phyloP scores from a whole-genome alignment of 106 monocot genomes.

The Phalaenopsis aphrodite region DNA sequence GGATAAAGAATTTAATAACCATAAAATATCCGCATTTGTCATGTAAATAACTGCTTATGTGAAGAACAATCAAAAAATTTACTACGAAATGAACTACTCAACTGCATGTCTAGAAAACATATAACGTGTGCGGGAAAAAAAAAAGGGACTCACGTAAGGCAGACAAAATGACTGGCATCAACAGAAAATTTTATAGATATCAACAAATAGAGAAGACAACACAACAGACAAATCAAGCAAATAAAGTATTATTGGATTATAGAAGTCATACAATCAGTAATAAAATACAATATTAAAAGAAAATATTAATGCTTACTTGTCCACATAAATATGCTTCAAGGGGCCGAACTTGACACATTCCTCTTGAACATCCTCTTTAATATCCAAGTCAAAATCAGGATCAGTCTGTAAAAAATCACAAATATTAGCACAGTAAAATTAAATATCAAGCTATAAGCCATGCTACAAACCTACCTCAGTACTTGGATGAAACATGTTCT shows the following conservation, averaged over 20 bases:
- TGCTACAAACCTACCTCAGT: slow-evolving; percentile 22
- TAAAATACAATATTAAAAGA: neutral
- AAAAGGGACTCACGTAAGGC: no score
- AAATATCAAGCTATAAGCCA: neutral
- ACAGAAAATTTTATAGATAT: neutral
- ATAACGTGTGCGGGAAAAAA: no score
- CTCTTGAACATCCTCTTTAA: slow-evolving; percentile 26
- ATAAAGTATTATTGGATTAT: neutral
- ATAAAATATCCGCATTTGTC: no score
- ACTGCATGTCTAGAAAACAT: no score
- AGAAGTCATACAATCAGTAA: neutral
- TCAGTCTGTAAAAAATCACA: slow-evolving; percentile 14
- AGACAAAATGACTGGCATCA: neutral
- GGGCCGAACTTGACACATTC: slow-evolving; percentile 28
- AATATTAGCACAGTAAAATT: neutral
- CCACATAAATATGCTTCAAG: slow-evolving; percentile 27
- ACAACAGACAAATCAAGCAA: neutral
- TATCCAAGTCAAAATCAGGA: slow-evolving; percentile 33
- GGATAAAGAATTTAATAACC: no score
- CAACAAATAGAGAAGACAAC: neutral
- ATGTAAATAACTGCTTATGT: no score
- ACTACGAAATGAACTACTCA: no score
- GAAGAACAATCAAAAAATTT: no score
- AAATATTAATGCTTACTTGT: slow-evolving; percentile 17
- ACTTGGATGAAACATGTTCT: slow-evolving; percentile 28